Conservation (phyloP, 306 rosid genomes). For the Acacia crassicarpa region DNA sequence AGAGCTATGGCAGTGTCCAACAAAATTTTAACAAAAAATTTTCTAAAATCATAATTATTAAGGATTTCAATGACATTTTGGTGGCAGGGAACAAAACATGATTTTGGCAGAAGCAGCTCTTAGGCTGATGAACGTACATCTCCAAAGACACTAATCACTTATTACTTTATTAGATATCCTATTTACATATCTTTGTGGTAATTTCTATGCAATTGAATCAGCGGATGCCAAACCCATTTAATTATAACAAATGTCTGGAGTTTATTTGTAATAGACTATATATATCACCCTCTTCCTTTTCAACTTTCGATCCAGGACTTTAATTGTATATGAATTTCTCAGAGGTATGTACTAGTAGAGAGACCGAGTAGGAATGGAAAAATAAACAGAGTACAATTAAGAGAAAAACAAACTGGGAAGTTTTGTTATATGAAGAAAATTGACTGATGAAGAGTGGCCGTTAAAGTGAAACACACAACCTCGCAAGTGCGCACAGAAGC, state of each 20-base stretch:
- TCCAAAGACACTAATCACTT: not conserved
- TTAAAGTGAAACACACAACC: not conserved
- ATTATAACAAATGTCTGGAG: not conserved
- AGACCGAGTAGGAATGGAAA: too few species aligned
- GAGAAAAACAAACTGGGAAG: not conserved
- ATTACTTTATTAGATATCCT: not conserved
- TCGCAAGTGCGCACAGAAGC: not conserved
- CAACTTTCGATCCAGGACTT: not conserved
- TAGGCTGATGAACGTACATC: not conserved
- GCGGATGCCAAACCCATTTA: not conserved
- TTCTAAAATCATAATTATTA: too few species aligned
- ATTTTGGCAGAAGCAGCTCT: not conserved
- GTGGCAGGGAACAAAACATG: not conserved
- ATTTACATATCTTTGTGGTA: not conserved
- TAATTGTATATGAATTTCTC: not conserved
- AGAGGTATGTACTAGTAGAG: not conserved
- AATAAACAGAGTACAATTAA: not conserved
- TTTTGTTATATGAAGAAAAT: not conserved
- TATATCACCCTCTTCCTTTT: not conserved
- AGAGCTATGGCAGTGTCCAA: not conserved
- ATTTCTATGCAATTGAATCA: not conserved
- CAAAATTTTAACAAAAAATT: not conserved
- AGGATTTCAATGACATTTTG: not conserved
- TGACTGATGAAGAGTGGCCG: not conserved
- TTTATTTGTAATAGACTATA: not conserved